phyloP scores from a whole-genome alignment of 306 rosid genomes.

The Pterocarpus macrocarpus region DNA sequence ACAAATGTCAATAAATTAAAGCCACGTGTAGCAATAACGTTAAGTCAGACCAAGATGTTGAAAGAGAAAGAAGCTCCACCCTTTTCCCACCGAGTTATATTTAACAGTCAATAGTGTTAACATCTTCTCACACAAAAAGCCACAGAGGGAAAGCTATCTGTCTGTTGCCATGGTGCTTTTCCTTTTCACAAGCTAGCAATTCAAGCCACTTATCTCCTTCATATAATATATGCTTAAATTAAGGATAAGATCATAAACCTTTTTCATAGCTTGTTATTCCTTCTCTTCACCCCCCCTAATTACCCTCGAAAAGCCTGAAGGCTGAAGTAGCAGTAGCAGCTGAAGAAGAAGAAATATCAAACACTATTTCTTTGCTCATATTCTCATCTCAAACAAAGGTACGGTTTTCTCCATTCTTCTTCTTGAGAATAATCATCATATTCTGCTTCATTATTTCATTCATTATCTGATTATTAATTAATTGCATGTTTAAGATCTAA shows the following conservation, averaged over 20 bases:
- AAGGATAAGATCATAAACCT: too few relatives aligned
- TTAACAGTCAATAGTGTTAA: neutral
- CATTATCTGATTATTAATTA: too few relatives aligned
- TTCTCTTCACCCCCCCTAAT: too few relatives aligned
- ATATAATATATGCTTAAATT: too few relatives aligned
- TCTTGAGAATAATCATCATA: neutral
- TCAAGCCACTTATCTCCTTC: neutral
- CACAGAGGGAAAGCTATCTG: neutral
- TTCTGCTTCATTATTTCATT: too few relatives aligned
- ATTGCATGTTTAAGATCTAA: neutral
- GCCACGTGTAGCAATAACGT: constrained; percentile 15
- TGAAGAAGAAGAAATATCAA: neutral
- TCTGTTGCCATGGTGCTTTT: neutral
- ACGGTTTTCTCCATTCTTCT: neutral
- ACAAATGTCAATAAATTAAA: neutral
- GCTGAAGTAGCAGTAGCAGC: neutral
- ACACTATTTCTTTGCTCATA: neutral
- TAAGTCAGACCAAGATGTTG: neutral
- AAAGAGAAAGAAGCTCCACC: neutral
- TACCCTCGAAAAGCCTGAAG: too few relatives aligned
- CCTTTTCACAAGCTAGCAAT: neutral
- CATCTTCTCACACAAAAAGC: neutral
- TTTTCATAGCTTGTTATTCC: too few relatives aligned
- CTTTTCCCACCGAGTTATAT: too few relatives aligned
- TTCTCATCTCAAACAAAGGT: neutral